phyloP scores from a whole-genome alignment of 2,329 filamentous ascomycete genomes.

The Venturia oleaginea region DNA sequence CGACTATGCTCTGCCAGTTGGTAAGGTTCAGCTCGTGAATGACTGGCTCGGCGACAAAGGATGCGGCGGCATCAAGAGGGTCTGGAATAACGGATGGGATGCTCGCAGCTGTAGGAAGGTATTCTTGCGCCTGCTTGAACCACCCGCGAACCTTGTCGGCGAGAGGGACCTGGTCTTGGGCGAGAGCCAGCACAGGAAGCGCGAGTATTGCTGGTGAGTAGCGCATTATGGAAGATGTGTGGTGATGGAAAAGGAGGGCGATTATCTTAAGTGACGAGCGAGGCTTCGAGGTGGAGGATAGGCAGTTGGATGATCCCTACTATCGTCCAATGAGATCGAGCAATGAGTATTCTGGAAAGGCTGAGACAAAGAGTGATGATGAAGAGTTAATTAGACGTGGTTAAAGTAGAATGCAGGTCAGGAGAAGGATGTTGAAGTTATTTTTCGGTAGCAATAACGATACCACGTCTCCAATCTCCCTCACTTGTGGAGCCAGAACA shows the following conservation, averaged over 20 bases:
- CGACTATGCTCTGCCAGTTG: constrained; percentile 63
- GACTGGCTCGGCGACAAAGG: constrained; percentile 43
- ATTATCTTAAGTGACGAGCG: neutral
- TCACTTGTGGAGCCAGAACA: neutral
- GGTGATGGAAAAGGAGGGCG: neutral
- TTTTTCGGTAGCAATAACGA: neutral
- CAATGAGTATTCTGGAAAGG: too few relatives aligned
- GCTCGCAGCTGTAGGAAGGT: constrained; percentile 30
- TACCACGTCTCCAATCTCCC: neutral
- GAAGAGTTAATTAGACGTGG: neutral
- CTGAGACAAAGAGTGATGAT: neutral
- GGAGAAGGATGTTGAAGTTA: neutral
- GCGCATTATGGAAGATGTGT: neutral
- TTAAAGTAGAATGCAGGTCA: too few relatives aligned
- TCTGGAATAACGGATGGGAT: constrained; percentile 43
- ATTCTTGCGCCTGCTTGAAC: constrained; percentile 44
- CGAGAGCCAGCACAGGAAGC: constrained; percentile 41
- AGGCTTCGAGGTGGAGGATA: neutral
- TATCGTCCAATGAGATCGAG: neutral
- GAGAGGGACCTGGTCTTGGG: constrained; percentile 51
- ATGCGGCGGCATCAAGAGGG: constrained; percentile 38
- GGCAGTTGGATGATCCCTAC: neutral
- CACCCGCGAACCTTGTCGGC: constrained; percentile 51
- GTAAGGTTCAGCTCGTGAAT: constrained; percentile 54
- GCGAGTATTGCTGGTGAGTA: constrained; percentile 31